A percentile compares a stretch with the other conserved stretches of the same genome.
These are phyloP conservation scores for Rhizopogon vesiculosus DNA, from an alignment of 768 basidiomycete genomes.

Conservation along the genomic window DNA sequence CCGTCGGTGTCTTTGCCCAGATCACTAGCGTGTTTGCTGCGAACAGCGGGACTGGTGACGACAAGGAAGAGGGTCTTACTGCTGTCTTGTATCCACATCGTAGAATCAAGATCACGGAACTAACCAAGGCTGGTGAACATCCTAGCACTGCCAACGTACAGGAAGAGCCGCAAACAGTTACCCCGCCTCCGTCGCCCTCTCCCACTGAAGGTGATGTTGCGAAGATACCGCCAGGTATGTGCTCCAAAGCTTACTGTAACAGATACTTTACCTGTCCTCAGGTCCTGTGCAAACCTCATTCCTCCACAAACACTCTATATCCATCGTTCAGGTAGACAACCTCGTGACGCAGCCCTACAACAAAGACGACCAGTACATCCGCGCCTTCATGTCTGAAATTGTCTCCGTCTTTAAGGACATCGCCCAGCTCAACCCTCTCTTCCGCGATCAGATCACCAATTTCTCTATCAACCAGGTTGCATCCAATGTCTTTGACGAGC, in stretches of 20 bases:
- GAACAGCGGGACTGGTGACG: constrained; percentile 44
- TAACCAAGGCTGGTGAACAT: constrained; percentile 62
- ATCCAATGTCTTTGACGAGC: constrained; percentile 93
- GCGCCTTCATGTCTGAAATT: constrained; percentile 95
- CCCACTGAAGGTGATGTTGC: constrained; percentile 16
- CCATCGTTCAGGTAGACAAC: constrained; percentile 87
- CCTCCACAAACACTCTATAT: constrained; percentile 76
- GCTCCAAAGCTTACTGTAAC: neutral
- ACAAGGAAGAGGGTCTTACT: constrained; percentile 86
- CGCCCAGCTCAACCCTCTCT: constrained; percentile 92
- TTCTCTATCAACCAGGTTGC: constrained; percentile 92
- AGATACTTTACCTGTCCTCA: constrained; percentile 10
- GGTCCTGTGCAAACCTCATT: constrained; percentile 80
- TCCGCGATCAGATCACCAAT: constrained; percentile 97
- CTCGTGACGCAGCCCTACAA: constrained; percentile 76
- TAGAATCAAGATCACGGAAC: constrained; percentile 81
- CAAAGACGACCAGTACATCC: constrained; percentile 92
- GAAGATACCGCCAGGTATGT: constrained; percentile 19
- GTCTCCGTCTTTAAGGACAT: constrained; percentile 98
- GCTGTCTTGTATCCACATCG: constrained; percentile 93
- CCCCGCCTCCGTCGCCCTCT: constrained; percentile 37
- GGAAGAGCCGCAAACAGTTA: constrained; percentile 37
- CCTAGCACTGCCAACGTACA: constrained; percentile 31
- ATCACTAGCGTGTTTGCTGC: constrained; percentile 90
- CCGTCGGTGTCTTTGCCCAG: constrained; percentile 94